These are phyloP conservation scores for Castanopsis chinensis DNA, from an alignment of 306 rosid genomes.

Conservation along the genomic window DNA sequence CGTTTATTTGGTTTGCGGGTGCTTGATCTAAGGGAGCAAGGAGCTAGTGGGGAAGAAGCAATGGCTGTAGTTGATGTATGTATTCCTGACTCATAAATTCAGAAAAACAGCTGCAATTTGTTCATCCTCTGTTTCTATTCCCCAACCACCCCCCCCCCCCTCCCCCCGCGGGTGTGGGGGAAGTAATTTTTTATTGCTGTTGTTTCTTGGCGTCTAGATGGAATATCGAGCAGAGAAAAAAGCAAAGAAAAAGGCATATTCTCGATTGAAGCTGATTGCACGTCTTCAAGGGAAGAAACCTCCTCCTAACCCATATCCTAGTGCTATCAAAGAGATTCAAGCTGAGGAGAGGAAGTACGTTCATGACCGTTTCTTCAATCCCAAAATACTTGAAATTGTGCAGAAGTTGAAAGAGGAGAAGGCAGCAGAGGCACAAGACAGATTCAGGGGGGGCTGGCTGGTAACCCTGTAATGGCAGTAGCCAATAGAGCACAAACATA, in stretches of 20 bases:
- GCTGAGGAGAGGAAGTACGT: constrained; percentile 75
- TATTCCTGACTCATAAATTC: constrained; percentile 7
- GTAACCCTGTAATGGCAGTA: not conserved
- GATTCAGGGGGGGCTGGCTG: constrained; percentile 31
- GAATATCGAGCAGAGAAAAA: constrained; percentile 71
- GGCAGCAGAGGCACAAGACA: constrained; percentile 35
- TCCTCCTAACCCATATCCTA: constrained; percentile 87
- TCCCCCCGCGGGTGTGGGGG: no score
- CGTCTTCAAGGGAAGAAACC: constrained; percentile 73
- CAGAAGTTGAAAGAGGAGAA: constrained; percentile 47
- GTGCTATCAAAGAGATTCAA: constrained; percentile 67
- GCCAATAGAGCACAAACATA: constrained; percentile 6
- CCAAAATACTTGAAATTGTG: constrained; percentile 50
- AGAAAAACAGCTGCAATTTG: not conserved
- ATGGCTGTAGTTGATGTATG: constrained; percentile 77
- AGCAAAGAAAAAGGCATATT: constrained; percentile 71
- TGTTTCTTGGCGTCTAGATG: constrained; percentile 47
- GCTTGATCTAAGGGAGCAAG: constrained; percentile 72
- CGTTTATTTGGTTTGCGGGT: constrained; percentile 68
- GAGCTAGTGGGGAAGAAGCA: constrained; percentile 72
- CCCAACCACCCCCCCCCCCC: not conserved
- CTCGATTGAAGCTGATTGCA: constrained; percentile 61
- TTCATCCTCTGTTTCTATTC: constrained; percentile 2
- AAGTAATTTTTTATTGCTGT: not conserved
- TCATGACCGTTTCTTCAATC: constrained; percentile 67